Evolutionary conservation across 805 yeast species (phyloP).

Genomic region (Ogataea trehaloabstinens): DNA sequence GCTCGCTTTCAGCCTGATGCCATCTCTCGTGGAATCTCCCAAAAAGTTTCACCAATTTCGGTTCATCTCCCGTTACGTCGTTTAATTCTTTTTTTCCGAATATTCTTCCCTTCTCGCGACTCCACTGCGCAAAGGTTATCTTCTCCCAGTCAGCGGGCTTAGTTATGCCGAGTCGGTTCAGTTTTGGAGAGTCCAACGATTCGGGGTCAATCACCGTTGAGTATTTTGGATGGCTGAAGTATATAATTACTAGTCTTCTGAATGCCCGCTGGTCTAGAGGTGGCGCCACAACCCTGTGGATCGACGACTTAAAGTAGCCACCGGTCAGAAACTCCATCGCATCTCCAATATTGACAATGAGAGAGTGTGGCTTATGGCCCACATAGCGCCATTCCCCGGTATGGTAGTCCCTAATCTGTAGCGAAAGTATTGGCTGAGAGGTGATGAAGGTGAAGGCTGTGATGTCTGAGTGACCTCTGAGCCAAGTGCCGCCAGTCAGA

Average conservation of each 20-base stretch:
- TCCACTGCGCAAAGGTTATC: too few relatives aligned
- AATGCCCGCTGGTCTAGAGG: slow-evolving; percentile 39
- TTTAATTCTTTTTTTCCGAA: too few relatives aligned
- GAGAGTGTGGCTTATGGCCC: slow-evolving; percentile 36
- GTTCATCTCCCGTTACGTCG: too few relatives aligned
- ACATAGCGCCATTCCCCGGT: slow-evolving; percentile 40
- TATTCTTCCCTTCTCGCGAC: too few relatives aligned
- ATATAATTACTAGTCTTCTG: slow-evolving; percentile 39
- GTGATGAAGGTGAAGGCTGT: slow-evolving; percentile 40
- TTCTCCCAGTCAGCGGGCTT: too few relatives aligned
- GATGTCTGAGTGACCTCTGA: slow-evolving; percentile 48
- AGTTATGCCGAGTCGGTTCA: slow-evolving; percentile 22
- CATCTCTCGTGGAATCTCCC: too few relatives aligned
- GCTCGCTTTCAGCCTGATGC: too few relatives aligned
- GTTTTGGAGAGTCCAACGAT: slow-evolving; percentile 36
- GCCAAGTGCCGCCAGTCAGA: slow-evolving; percentile 39
- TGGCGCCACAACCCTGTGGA: slow-evolving; percentile 49
- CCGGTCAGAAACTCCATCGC: slow-evolving; percentile 42
- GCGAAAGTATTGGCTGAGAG: slow-evolving; percentile 39
- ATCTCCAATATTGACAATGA: slow-evolving; percentile 43
- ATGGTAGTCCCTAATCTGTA: slow-evolving; percentile 39
- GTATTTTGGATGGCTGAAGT: slow-evolving; percentile 40
- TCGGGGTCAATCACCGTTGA: slow-evolving; percentile 42
- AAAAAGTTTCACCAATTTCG: too few relatives aligned
- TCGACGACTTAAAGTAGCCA: slow-evolving; percentile 44